A percentile compares a stretch with the other conserved stretches of the same genome.
phyloP scores from a whole-genome alignment of 805 yeast genomes.

The Yarrowia sp. region DNA sequence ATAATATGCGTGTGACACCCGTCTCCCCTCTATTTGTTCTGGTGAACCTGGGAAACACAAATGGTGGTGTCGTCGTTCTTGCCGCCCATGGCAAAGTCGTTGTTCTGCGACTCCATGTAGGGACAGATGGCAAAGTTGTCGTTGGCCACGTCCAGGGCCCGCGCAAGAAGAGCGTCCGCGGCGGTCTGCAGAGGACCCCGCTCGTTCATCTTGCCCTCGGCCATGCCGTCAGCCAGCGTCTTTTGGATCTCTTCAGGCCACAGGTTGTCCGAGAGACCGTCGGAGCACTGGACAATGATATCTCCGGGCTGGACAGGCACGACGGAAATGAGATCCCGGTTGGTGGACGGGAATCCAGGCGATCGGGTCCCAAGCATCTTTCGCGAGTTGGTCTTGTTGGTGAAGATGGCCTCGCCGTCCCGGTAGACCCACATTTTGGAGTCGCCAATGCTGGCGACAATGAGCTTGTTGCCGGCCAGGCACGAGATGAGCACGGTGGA shows the following conservation, averaged over 20 bases:
- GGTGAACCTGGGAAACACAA: constrained; percentile 24
- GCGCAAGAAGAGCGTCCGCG: constrained; percentile 25
- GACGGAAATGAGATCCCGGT: background rate
- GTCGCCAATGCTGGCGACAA: constrained; percentile 29
- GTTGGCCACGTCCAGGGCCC: constrained; percentile 28
- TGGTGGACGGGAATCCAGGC: constrained; percentile 26
- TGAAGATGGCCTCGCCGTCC: constrained; percentile 29
- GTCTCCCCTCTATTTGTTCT: constrained; percentile 14
- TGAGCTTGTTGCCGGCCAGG: constrained; percentile 28
- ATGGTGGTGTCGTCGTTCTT: constrained; percentile 28
- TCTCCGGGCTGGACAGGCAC: constrained; percentile 29
- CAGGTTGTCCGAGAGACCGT: constrained; percentile 29
- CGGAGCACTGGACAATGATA: constrained; percentile 29
- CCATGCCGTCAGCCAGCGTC: constrained; percentile 20
- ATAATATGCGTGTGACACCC: background rate
- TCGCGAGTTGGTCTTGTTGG: constrained; percentile 27
- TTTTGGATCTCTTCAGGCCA: constrained; percentile 30
- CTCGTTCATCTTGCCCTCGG: constrained; percentile 28
- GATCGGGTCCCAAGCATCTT: constrained; percentile 29
- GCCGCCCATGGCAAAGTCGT: constrained; percentile 20
- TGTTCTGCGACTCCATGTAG: constrained; percentile 15
- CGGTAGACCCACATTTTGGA: constrained; percentile 29
- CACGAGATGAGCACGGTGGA: constrained; percentile 30
- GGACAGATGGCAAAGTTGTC: constrained; percentile 31
- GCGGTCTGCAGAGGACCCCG: constrained; percentile 28